phyloP scores from a whole-genome alignment of 2,329 filamentous ascomycete species.

The Calonectria pteridis region DNA sequence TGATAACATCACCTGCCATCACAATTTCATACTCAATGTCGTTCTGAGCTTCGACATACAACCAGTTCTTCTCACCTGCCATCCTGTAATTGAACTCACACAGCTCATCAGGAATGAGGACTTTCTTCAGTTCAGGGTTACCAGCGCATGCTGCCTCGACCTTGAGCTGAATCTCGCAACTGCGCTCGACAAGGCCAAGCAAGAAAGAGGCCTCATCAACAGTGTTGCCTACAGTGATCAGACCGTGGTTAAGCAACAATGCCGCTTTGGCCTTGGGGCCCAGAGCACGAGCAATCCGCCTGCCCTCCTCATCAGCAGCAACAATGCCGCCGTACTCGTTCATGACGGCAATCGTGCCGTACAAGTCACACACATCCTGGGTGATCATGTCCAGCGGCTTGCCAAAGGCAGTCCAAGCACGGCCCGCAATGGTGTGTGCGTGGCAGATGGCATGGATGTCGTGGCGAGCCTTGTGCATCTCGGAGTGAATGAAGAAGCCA shows the following conservation, averaged over 20 bases:
- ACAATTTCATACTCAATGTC: slow-evolving; percentile 62
- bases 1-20: slow-evolving; percentile 48
- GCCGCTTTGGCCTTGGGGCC: slow-evolving; percentile 69
- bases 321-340: slow-evolving; percentile 67
- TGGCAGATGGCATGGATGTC: slow-evolving; percentile 78
- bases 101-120: slow-evolving; percentile 55
- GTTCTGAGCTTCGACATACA: slow-evolving; percentile 61
- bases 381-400: slow-evolving; percentile 78
- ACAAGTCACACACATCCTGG: slow-evolving; percentile 75
- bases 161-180: slow-evolving; percentile 23
- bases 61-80: slow-evolving; percentile 59
- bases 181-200: slow-evolving; percentile 14
- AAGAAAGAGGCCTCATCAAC: slow-evolving; percentile 81
- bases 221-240: slow-evolving; percentile 77
- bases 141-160: slow-evolving; percentile 72
- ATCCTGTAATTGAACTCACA: slow-evolving; percentile 56
- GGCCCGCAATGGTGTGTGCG: slow-evolving; percentile 73
- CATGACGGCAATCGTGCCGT: slow-evolving; percentile 70
- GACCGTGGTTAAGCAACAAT: slow-evolving; percentile 78
- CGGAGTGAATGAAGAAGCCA: slow-evolving; percentile 78
- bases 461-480: slow-evolving; percentile 74
- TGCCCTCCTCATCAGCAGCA: slow-evolving; percentile 73
- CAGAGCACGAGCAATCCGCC: slow-evolving; percentile 72
- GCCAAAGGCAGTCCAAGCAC: slow-evolving; percentile 77
- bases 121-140: slow-evolving; percentile 55